Evolutionary conservation across 192 early-diverging fungal species (phyloP).

Genomic region (Allomyces macrogynus): DNA sequence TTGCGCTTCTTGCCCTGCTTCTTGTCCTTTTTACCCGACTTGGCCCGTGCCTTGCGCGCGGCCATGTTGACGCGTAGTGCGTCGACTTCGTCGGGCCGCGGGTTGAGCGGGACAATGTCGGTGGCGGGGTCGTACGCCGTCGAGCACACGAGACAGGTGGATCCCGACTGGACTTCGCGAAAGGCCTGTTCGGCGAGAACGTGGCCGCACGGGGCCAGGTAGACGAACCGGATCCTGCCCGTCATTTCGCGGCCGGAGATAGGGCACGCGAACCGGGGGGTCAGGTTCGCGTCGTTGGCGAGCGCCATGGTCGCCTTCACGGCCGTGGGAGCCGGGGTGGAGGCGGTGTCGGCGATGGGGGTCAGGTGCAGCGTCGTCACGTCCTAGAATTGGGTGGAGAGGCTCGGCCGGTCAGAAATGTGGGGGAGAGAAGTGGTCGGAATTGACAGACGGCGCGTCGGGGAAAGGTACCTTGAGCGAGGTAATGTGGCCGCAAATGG

Average conservation of each 20-base stretch:
- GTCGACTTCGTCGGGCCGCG: conserved; percentile 39
- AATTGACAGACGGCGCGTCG: no score
- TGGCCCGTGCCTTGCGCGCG: conserved; percentile 21
- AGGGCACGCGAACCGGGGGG: conserved; percentile 49
- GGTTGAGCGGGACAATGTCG: conserved; percentile 52
- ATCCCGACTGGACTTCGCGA: conserved; percentile 37
- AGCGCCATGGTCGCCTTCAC: conserved; percentile 13
- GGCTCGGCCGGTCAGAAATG: neutral
- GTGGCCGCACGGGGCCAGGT: conserved; percentile 50
- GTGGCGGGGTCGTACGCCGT: conserved; percentile 1
- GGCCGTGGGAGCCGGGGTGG: neutral
- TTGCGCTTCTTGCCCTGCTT: conserved; percentile 20
- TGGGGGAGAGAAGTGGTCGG: neutral
- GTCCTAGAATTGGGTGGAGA: conserved; percentile 18
- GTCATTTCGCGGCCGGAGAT: conserved; percentile 71
- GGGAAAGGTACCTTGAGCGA: conserved; percentile 28
- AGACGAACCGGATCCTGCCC: conserved; percentile 46
- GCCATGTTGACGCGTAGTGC: conserved; percentile 28
- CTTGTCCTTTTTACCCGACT: conserved; percentile 18
- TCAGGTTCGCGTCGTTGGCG: conserved; percentile 16
- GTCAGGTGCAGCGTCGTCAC: conserved; percentile 44
- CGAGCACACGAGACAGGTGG: conserved; percentile 34
- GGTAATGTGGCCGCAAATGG: conserved; percentile 48
- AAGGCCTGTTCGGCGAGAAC: conserved; percentile 58
- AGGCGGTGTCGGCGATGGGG: conserved; percentile 28